Base-by-base conservation (phyloP, 129 eudicot genomes). In the Flaveria robusta region DNA sequence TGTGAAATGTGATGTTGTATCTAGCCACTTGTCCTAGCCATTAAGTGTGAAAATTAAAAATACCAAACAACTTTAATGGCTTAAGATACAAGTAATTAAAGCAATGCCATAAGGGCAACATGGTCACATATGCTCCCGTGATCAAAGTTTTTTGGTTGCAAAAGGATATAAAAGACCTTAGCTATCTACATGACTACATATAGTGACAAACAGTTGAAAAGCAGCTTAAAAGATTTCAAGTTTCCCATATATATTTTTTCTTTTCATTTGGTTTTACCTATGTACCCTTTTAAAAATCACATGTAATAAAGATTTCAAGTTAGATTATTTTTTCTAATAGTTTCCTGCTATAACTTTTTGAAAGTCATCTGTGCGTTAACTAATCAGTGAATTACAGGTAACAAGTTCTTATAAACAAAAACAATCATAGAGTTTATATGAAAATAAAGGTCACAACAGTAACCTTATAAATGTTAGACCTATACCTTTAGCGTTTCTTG, bases 121-220 rank as follows among this genome's bases (percentile, higher is more conserved):
- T 9, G 31, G 15, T 56, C 31, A 22, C 16, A 24, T 56, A 70
- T 59, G 75, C 46, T 68, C 76, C 22, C 81, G 59, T 77, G 56
- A 43, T 74, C 71, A 62, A 67, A 73, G 71, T 68, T 74, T 80
- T 70, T 43, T 37, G 45, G 46, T 60, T 62, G 22, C 46, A 20
- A 60, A 60, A 62, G 10, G 20, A 47, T 29, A 46, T 5, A 27
- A 43, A 34, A 73, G 46, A 16, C 55, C 65, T 39, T 34, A 50
- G n/a, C 9, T 60, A 31, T 31, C 37, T 31, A 31, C 37, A 46
- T n/a, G n/a, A n/a, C n/a, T n/a, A n/a, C n/a, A n/a, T n/a, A n/a
- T 59, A 26, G 49, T 77, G 27, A 27, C 71, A 62, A 59, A 22
- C 62, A 49, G 49, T 19, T 74, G 24, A 65, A 72, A 50, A 51